A percentile compares a stretch with the other conserved stretches of the same genome.
Conservation (phyloP, 1,139 yeast species). For the Debaryomycetaceae sp. region DNA sequence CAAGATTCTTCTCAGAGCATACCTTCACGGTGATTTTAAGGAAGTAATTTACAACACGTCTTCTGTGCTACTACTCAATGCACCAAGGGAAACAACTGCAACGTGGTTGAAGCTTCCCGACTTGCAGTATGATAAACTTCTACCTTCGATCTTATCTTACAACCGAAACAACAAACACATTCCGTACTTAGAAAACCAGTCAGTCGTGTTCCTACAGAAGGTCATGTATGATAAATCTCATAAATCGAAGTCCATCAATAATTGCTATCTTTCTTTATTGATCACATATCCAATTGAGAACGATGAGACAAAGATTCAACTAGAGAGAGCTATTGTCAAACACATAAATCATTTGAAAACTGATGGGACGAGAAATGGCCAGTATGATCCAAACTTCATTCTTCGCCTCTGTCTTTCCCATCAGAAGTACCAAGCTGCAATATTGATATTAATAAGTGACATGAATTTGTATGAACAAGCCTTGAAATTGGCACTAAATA, state of each 20-base stretch:
- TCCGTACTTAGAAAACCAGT: slow-evolving; percentile 50
- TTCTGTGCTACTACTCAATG: slow-evolving; percentile 61
- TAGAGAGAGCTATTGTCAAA: slow-evolving; percentile 24
- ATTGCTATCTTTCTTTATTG: slow-evolving; percentile 68
- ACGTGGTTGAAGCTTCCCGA: slow-evolving; percentile 65
- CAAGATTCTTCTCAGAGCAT: slow-evolving; percentile 48
- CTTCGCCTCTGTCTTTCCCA: slow-evolving; percentile 68
- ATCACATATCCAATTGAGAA: slow-evolving; percentile 48
- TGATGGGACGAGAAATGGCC: slow-evolving; percentile 10
- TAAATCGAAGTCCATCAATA: slow-evolving; percentile 56
- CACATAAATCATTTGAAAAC: slow-evolving; percentile 25
- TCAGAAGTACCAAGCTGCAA: slow-evolving; percentile 60
- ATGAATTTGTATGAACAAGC: slow-evolving; percentile 79
- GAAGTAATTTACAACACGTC: slow-evolving; percentile 63
- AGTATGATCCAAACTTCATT: slow-evolving; percentile 69
- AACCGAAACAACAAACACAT: slow-evolving; percentile 41
- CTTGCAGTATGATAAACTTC: slow-evolving; percentile 54
- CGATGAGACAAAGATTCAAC: slow-evolving; percentile 32
- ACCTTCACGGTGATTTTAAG: slow-evolving; percentile 28
- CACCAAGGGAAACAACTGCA: slow-evolving; percentile 68
- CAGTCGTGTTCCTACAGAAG: slow-evolving; percentile 59
- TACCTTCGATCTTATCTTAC: slow-evolving; percentile 75
- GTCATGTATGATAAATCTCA: slow-evolving; percentile 52
- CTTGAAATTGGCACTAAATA: slow-evolving; percentile 62
- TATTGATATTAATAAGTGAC: slow-evolving; percentile 61